Conservation (phyloP, 2,329 filamentous ascomycete genomes). For the Trichophyton verrucosum region DNA sequence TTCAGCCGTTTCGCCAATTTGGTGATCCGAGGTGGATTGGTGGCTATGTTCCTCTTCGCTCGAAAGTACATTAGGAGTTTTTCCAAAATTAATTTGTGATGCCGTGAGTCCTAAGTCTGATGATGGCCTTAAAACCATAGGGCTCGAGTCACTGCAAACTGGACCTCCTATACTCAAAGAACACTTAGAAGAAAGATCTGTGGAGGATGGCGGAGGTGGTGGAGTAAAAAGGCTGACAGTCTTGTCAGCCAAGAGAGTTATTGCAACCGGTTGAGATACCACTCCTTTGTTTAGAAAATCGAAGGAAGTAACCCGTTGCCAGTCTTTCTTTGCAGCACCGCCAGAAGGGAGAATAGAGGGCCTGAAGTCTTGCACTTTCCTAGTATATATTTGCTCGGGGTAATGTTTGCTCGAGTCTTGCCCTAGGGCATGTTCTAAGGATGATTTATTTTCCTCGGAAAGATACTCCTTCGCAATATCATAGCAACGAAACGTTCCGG, state of each 20-base stretch:
- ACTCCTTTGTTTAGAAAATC: conserved; percentile 44
- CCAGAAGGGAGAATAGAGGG: conserved; percentile 36
- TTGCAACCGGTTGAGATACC: conserved; percentile 38
- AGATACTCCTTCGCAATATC: conserved; percentile 42
- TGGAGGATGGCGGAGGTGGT: conserved; percentile 29
- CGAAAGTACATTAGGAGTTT: conserved; percentile 13
- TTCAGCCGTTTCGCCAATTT: conserved; percentile 15
- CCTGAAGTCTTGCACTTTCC: conserved; percentile 33
- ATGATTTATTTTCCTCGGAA: conserved; percentile 27
- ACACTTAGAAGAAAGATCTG: conserved; percentile 28
- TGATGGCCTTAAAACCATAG: conserved; percentile 23
- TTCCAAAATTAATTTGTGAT: conserved; percentile 20
- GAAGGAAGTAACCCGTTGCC: conserved; percentile 43
- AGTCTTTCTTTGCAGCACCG: conserved; percentile 33
- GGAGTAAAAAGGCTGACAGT: conserved; percentile 39
- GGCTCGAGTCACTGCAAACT: conserved; percentile 19
- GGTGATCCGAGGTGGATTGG: background rate
- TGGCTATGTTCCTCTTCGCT: background rate
- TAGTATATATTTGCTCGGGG: conserved; percentile 35
- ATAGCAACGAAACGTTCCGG: conserved; percentile 46
- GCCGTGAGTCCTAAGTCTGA: conserved; percentile 19
- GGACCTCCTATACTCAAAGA: conserved; percentile 22
- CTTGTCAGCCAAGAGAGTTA: conserved; percentile 42
- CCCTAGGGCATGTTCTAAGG: conserved; percentile 30
- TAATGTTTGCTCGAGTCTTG: conserved; percentile 29